Percentiles rank a stretch among this genome's conserved stretches.
Evolutionary conservation across 2,329 filamentous ascomycete species (phyloP).

Genomic region (Ascochyta viciae-villosae): DNA sequence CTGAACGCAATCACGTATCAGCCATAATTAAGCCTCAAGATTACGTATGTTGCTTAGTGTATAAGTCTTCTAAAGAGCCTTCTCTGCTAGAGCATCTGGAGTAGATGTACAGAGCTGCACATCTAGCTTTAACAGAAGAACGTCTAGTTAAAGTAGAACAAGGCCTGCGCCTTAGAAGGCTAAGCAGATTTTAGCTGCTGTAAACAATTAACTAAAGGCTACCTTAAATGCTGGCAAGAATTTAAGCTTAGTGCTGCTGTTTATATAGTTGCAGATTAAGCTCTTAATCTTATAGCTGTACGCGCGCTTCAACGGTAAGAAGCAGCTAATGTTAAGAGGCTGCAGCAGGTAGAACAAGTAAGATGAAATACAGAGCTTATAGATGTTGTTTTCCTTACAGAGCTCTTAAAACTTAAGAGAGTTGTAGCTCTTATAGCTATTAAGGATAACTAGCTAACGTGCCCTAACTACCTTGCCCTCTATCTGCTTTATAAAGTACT

Average conservation of each 20-base stretch:
- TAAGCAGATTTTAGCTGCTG: not conserved
- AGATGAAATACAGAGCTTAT: constrained; percentile 21
- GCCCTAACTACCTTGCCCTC: constrained; percentile 23
- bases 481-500: not conserved
- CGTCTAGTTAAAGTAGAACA: not conserved
- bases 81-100: not conserved
- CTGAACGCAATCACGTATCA: constrained; percentile 5
- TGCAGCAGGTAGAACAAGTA: constrained; percentile 49
- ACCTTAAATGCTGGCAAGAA: not conserved
- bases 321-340: constrained; percentile 50
- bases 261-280: constrained; percentile 22
- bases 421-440: constrained; percentile 47
- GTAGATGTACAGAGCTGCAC: not conserved
- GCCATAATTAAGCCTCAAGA: constrained; percentile 15
- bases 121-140: not conserved
- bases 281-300: constrained; percentile 40
- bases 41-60: constrained; percentile 8
- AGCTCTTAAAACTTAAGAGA: constrained; percentile 46
- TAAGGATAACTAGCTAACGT: constrained; percentile 49
- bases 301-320: constrained; percentile 41
- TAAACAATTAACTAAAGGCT: not conserved
- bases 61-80: not conserved
- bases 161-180: not conserved
- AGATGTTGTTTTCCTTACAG: constrained; percentile 48
- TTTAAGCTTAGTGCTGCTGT: constrained; percentile 11